Conservation (phyloP, 768 basidiomycete genomes). For the Sporobolomyces phaffii region DNA sequence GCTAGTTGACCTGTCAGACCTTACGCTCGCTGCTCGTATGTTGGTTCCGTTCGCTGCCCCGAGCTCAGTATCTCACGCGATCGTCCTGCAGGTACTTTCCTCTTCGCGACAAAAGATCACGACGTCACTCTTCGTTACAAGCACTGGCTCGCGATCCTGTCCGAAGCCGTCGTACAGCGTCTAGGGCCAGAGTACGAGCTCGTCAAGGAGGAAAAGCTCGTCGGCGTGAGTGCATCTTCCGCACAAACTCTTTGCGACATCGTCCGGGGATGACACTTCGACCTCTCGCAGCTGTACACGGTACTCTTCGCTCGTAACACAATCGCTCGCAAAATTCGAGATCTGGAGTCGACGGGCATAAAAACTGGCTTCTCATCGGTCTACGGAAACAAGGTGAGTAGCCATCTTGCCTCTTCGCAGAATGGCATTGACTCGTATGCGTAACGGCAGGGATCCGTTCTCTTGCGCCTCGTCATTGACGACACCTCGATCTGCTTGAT, state of each 20-base stretch:
- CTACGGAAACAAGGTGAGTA: constrained; percentile 79
- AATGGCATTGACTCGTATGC: not conserved
- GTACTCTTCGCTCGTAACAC: constrained; percentile 54
- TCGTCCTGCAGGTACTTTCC: constrained; percentile 82
- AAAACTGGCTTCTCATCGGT: constrained; percentile 85
- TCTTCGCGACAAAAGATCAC: constrained; percentile 72
- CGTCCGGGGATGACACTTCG: not conserved
- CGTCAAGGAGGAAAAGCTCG: constrained; percentile 75
- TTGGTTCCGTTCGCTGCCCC: constrained; percentile 14
- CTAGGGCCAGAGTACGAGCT: constrained; percentile 73
- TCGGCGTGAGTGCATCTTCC: constrained; percentile 53
- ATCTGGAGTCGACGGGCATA: constrained; percentile 68
- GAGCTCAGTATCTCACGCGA: too few relatives aligned
- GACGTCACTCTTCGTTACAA: constrained; percentile 81
- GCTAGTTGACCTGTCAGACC: constrained; percentile 75
- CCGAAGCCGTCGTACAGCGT: constrained; percentile 61
- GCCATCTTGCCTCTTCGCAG: not conserved
- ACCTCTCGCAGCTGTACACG: constrained; percentile 55
- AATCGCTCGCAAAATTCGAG: constrained; percentile 53
- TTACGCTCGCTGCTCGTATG: constrained; percentile 71
- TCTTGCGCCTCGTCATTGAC: constrained; percentile 61
- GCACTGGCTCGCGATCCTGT: constrained; percentile 75
- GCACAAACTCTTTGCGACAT: fast-evolving
- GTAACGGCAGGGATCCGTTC: constrained; percentile 33
- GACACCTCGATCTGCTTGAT: constrained; percentile 90